These are phyloP conservation scores for Cryptococcus maquisensis DNA, from an alignment of 1,284 basidiomycete genomes.

Conservation along the genomic window DNA sequence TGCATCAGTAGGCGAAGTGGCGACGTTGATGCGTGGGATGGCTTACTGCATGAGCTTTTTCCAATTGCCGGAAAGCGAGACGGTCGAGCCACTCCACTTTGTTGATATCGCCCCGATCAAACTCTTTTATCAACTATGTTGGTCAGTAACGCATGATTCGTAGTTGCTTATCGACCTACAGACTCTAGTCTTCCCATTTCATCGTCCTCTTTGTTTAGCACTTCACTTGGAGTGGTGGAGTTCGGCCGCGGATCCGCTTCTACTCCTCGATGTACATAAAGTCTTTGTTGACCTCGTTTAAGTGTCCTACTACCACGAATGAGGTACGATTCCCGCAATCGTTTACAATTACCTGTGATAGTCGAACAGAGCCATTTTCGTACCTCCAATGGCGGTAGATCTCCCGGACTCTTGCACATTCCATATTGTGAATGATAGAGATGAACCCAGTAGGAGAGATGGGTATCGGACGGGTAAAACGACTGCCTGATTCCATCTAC, in stretches of 20 bases:
- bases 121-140: conserved; percentile 83
- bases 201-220: conserved; percentile 60
- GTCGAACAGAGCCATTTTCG: conserved; percentile 83
- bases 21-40: neutral
- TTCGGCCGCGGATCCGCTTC: conserved; percentile 82
- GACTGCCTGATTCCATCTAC: conserved; percentile 92
- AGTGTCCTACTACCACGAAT: conserved; percentile 61
- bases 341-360: conserved; percentile 70
- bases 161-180: conserved; percentile 51
- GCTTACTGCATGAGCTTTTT: conserved; percentile 79
- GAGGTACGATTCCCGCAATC: neutral
- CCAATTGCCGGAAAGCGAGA: conserved; percentile 86
- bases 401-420: conserved; percentile 77
- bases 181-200: conserved; percentile 94
- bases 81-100: conserved; percentile 96
- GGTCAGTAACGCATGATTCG: neutral
- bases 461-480: conserved; percentile 85
- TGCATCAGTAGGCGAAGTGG: neutral
- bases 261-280: conserved; percentile 74
- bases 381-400: conserved; percentile 77
- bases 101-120: conserved; percentile 87
- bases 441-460: conserved; percentile 79
- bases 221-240: conserved; percentile 79
- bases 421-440: conserved; percentile 91
- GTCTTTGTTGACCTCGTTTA: conserved; percentile 82